These are phyloP conservation scores for Cornus suecica DNA, from an alignment of 148 eudicot genomes.

Conservation along the genomic window DNA sequence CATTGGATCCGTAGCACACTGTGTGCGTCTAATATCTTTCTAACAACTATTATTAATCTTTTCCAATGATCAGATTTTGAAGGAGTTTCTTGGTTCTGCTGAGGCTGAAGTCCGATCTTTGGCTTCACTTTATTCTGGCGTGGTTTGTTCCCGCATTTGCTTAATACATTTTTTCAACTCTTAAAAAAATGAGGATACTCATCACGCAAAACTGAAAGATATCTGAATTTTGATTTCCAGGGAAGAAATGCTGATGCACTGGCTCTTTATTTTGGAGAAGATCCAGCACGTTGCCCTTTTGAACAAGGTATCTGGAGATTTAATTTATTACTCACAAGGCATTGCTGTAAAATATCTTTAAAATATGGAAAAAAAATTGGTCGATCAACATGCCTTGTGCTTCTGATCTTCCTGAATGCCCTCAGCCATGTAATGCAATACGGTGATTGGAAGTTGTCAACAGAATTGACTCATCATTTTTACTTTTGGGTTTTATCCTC, in stretches of 20 bases:
- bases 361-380: too few species aligned
- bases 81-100: constrained; percentile 67
- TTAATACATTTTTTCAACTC: not conserved
- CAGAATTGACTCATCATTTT: too few species aligned
- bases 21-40: not conserved
- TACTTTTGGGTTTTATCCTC: too few species aligned
- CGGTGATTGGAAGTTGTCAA: too few species aligned
- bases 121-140: constrained; percentile 72
- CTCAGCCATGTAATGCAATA: too few species aligned
- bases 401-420: too few species aligned
- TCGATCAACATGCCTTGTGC: too few species aligned
- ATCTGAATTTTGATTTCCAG: constrained; percentile 32
- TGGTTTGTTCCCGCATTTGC: constrained; percentile 46
- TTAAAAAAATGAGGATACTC: not conserved
- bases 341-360: too few species aligned
- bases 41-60: constrained; percentile 15
- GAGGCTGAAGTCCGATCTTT: constrained; percentile 85
- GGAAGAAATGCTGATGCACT: constrained; percentile 87
- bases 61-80: constrained; percentile 43
- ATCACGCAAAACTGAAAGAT: not conserved
- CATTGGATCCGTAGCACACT: too few species aligned
- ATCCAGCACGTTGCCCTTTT: constrained; percentile 85
- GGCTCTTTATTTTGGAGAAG: constrained; percentile 92
- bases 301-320: constrained; percentile 66
- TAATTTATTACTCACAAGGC: too few species aligned